Base-by-base conservation (phyloP, 2,329 filamentous ascomycete genomes). In the Hypoxylon sp. region DNA sequence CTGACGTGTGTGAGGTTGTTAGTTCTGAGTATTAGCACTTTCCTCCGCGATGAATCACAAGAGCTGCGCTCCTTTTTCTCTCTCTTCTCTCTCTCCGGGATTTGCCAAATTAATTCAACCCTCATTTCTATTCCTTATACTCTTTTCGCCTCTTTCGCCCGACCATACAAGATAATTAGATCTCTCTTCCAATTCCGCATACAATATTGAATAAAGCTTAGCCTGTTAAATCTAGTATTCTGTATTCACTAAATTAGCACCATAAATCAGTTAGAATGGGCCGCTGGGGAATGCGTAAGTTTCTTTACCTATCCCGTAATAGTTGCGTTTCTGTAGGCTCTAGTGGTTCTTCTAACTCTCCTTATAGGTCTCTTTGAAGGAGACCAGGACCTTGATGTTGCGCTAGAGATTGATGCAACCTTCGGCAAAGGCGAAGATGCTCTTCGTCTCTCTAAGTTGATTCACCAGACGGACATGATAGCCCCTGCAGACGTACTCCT, bases 251-350 rank as follows among this genome's bases (percentile, higher is more conserved):
- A 41, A 52, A 41, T 19, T 17, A 32, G 28, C 25, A 46, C 5
- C 23, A 5, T 38, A 34, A n/a, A 25, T 17, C 36, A 25, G 23
- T n/a, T 46, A 63, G 30, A 10, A 63, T 63, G 60, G 48, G 60
- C 30, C 48, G 41, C 32, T 67, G 53, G 53, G 60, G 60, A 52
- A 25, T 43, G 38, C 52, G 64, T 67, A 60, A 55, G 55, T 58
- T 6, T 41, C 43, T 13, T 23, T 14, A 30, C 1, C 19, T 17
- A 17, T 55, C 17, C 21, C 13, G 25, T n/a, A 36, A 10, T 53
- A 49, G 25, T 21, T 10, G 30, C 11, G 14, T 7, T 10, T 2
- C 5, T 9, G 9, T 28, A 23, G 21, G 21, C 34, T 48, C 21
- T 32, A 7, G 5, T 10, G 6, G 13, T n/a, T 50, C 53, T n/a